These are phyloP conservation scores for Lactarius akahatsu DNA, from an alignment of 768 basidiomycete genomes.

Conservation along the genomic window DNA sequence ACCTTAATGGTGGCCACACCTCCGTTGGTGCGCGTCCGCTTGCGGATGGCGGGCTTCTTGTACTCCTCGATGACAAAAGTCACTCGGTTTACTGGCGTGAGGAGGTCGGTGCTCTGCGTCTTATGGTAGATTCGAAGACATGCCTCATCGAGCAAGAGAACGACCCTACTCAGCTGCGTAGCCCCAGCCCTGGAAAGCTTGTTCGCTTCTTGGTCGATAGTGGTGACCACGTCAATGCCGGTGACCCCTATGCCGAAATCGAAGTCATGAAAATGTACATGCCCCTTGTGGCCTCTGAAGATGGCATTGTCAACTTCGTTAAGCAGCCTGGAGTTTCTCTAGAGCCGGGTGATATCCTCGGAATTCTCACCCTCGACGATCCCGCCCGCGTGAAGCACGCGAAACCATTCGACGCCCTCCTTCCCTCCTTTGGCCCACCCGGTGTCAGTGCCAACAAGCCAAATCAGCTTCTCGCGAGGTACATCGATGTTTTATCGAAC, in stretches of 20 bases:
- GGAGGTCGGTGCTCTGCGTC: constrained; percentile 88
- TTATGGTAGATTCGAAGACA: constrained; percentile 97
- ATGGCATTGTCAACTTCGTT: constrained; percentile 91
- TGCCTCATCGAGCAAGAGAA: constrained; percentile 99
- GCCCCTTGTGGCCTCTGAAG: constrained; percentile 92
- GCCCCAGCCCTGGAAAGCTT: constrained; percentile 95
- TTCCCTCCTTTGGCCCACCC: constrained; percentile 84
- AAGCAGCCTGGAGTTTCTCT: constrained; percentile 98
- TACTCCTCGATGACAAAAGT: constrained; percentile 89
- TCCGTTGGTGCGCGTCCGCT: constrained; percentile 89
- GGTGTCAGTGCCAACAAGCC: constrained; percentile 85
- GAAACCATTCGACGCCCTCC: constrained; percentile 94
- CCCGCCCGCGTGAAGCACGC: constrained; percentile 96
- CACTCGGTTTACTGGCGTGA: constrained; percentile 98
- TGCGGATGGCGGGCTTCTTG: constrained; percentile 91
- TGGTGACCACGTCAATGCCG: constrained; percentile 95
- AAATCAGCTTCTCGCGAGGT: constrained; percentile 78
- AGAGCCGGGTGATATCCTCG: constrained; percentile 95
- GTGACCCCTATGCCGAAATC: constrained; percentile 97
- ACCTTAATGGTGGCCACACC: constrained; percentile 92
- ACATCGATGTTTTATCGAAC: constrained; percentile 76
- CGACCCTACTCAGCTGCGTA: constrained; percentile 95
- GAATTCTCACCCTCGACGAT: constrained; percentile 94
- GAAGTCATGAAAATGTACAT: constrained; percentile 99
- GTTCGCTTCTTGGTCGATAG: constrained; percentile 94